Base-by-base conservation (phyloP, 352 stramenopile genomes). In the Phytophthora agathidicida region DNA sequence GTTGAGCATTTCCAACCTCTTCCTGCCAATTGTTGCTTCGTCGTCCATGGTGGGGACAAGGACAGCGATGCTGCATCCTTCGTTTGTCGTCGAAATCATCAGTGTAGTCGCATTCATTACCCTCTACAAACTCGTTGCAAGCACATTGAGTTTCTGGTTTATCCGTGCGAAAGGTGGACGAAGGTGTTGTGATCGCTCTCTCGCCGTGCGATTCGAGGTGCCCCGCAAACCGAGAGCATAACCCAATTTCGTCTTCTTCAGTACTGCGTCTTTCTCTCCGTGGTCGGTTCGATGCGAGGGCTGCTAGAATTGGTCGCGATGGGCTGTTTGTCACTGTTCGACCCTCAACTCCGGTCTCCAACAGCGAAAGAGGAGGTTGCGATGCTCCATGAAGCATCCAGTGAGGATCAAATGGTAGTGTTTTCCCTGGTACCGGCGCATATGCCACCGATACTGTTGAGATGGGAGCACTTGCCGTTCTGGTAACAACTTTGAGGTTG, bases 1-100 rank as follows among this genome's bases (percentile, higher is more conserved):
- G 33, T 48, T 65, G 10, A 23, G 46, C 30, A n/a, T 52, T 16
- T 17, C 17, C 43, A 19, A 38, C 36, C 7, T 60, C 57, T 11
- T 68, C 64, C 36, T 68, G 32, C 14, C 49, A 35, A 26, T 65
- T 68, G 38, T 68, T 68, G 9, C 53, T 63, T 11, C 24, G 43
- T 14, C 16, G 39, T 36, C 27, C 33, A n/a, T 65, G 54, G 0
- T 11, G n/a, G 10, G 14, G 23, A n/a, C 41, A 65, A n/a, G n/a
- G n/a, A n/a, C n/a, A n/a, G n/a, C n/a, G n/a, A 0, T 28, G 41
- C 4, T 11, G 8, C 5, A n/a, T 13, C 11, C 20, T 19, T 13
- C 16, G 2, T 9, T 51, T 13, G 7, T 39, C 7, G 2, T 47
- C 32, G 14, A 33, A 8, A 46, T 11, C 39, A 10, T 33, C 27